Evolutionary conservation across 2,329 filamentous ascomycete species (phyloP), one percentile per base, ranked within the genome.

Genomic region (Alternaria sp.): DNA sequence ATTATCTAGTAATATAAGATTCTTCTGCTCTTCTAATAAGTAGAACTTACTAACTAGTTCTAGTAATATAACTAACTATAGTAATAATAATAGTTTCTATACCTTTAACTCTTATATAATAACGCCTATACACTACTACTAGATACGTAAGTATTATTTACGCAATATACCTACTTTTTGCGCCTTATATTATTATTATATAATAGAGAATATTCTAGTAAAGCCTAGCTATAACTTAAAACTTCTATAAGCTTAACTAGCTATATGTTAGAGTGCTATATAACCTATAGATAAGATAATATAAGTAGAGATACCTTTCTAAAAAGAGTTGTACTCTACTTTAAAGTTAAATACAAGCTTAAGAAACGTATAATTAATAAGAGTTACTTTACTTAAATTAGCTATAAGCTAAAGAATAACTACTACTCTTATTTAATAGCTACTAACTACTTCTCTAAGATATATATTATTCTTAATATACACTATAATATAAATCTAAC

Each of bases 381-480:
- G 53, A 37, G 43, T 57, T 67, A 59, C 33, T 67, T 67, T 41
- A 58, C 64, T 11, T 33, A 44, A 30, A 47, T 51, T 55, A 50
- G 64, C 41, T 51, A 61, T 28, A 44, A 64, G 41, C 50, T 50
- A 33, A 49, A 18, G 14, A 58, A 63, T 18, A 46, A 66, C 25
- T 64, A 59, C 57, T 64, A 30, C 37, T 64, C 58, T 41, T 58
- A 66, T 45, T 58, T 66, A 30, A 64, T 64, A 21, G 53, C 64
- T 33, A 53, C 61, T 5, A 64, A 64, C 14, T 15, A 66, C 8
- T 46, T 21, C 64, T 71, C 71, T 64, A 66, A 64, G 41, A 71
- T 74, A 69, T 71, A 75, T 71, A 71, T 75, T 59, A 64, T 74
- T 66, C 67, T 75, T 37, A 71, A 75, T 68, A 50, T 75, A 61